Percentiles rank a stretch among this genome's conserved stretches.
These are phyloP conservation scores for Bipolaris gigantea DNA, from an alignment of 2,329 filamentous ascomycete species.

Conservation along the genomic window DNA sequence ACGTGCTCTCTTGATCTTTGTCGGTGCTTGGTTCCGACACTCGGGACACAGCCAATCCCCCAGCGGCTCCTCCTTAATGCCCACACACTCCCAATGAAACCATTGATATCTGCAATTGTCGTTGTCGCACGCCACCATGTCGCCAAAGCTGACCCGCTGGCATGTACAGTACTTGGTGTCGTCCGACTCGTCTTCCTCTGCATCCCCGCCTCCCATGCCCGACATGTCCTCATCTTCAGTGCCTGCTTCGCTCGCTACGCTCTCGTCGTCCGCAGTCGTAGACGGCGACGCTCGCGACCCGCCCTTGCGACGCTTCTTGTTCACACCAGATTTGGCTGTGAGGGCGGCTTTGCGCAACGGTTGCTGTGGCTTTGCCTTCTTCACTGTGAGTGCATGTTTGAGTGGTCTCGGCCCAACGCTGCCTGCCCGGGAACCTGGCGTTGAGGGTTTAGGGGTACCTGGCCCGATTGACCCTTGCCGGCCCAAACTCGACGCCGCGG, in stretches of 20 bases:
- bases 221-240: conserved; percentile 56
- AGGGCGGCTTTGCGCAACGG: conserved; percentile 43
- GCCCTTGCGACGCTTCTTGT: conserved; percentile 44
- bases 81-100: conserved; percentile 76
- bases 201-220: conserved; percentile 45
- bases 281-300: conserved; percentile 47
- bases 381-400: conserved; percentile 54
- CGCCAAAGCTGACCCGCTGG: conserved; percentile 79
- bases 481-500: conserved; percentile 57
- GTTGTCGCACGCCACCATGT: conserved; percentile 90
- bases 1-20: conserved; percentile 47
- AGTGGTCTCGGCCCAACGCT: conserved; percentile 57
- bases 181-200: conserved; percentile 69
- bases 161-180: conserved; percentile 79
- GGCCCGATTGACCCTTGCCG: conserved; percentile 65
- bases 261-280: conserved; percentile 56
- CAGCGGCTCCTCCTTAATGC: conserved; percentile 53
- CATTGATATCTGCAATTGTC: conserved; percentile 79
- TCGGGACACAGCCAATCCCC: conserved; percentile 56
- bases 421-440: conserved; percentile 59
- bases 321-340: conserved; percentile 40
- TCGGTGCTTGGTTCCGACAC: conserved; percentile 43
- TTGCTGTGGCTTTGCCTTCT: conserved; percentile 60
- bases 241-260: conserved; percentile 51
- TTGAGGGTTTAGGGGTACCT: conserved; percentile 63